A percentile compares a stretch with the other conserved stretches of the same genome.
Evolutionary conservation across 805 yeast genomes (phyloP).

Genomic region (Teunomyces atbi): DNA sequence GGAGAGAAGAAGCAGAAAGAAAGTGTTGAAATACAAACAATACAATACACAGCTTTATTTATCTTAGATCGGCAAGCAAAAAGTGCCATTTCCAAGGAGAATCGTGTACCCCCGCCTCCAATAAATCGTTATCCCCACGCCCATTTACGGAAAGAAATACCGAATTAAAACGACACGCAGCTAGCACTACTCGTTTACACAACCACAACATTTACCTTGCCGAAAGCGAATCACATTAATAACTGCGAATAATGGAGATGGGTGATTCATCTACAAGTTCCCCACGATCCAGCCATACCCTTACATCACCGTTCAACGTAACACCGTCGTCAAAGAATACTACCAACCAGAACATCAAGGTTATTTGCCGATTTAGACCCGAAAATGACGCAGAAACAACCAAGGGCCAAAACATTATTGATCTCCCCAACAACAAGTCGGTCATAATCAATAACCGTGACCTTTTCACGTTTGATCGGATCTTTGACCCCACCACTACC

Average conservation of each 20-base stretch:
- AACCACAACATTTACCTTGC: too few relatives aligned
- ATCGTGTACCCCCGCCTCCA: too few relatives aligned
- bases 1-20: not conserved
- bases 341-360: conserved; percentile 48
- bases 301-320: conserved; percentile 3
- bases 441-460: conserved; percentile 28
- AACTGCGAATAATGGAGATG: not conserved
- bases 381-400: conserved; percentile 33
- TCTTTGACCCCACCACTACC: conserved; percentile 49
- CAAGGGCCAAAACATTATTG: conserved; percentile 18
- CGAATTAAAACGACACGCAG: too few relatives aligned
- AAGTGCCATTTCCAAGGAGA: not conserved
- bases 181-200: too few relatives aligned
- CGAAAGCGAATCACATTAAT: too few relatives aligned
- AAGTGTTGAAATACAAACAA: not conserved
- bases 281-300: not conserved
- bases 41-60: not conserved
- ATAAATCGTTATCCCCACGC: too few relatives aligned
- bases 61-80: not conserved
- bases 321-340: not conserved
- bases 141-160: too few relatives aligned
- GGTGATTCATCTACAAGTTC: not conserved
- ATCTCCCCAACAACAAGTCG: conserved; percentile 24
- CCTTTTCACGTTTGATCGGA: conserved; percentile 61
- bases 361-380: conserved; percentile 73